Percentiles rank a stretch among this genome's conserved stretches.
Evolutionary conservation across 208 protist species (phyloP).

Genomic region (Leishmania aethiopica): DNA sequence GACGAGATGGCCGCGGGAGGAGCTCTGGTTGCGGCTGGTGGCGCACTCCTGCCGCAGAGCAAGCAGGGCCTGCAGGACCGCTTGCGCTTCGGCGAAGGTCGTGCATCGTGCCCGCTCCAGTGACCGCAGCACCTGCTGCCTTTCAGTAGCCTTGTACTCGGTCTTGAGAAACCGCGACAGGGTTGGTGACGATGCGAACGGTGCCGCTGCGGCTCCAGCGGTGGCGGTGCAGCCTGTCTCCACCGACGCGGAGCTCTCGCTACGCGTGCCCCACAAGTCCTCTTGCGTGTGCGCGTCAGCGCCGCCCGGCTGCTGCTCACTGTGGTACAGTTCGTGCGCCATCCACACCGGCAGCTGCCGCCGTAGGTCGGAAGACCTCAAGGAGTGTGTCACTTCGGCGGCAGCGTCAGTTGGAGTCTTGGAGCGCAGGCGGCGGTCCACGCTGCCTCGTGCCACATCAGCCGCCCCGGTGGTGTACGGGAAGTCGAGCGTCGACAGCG

Average conservation of each 20-base stretch:
- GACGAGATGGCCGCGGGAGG: constrained; percentile 54
- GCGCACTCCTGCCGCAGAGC: constrained; percentile 41
- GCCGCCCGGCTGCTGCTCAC: constrained; percentile 6
- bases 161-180: constrained; percentile 14
- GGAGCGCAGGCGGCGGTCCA: constrained; percentile 6
- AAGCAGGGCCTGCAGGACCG: constrained; percentile 39
- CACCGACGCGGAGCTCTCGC: neutral
- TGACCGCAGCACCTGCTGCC: constrained; percentile 45
- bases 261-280: neutral
- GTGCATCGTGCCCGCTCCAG: constrained; percentile 39
- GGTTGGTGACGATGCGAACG: neutral
- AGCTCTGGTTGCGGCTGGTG: constrained; percentile 55
- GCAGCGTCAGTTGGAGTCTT: neutral
- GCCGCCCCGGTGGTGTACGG: neutral
- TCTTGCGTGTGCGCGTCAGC: neutral
- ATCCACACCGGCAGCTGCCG: constrained; percentile 21
- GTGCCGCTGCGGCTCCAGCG: neutral
- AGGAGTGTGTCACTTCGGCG: neutral
- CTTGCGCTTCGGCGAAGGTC: constrained; percentile 32
- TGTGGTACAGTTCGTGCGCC: constrained; percentile 17
- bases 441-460: neutral
- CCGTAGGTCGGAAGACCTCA: no score
- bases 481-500: constrained; percentile 3
- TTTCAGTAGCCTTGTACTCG: constrained; percentile 64
- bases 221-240: neutral